Conservation (phyloP, 345 rosid species). For the Chamaenerion angustifolium region DNA sequence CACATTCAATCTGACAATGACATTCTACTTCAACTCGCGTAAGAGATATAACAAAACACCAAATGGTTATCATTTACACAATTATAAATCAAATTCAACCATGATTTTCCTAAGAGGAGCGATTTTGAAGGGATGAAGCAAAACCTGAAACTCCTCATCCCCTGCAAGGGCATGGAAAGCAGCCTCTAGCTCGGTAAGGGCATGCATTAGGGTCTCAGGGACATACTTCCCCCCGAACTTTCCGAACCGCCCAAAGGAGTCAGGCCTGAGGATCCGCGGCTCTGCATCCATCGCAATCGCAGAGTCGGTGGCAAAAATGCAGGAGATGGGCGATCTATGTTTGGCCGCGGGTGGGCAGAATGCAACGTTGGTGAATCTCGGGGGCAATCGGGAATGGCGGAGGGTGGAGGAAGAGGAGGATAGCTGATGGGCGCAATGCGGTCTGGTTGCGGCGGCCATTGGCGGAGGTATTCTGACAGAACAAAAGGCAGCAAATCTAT, state of each 20-base stretch:
- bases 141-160: constrained; percentile 68
- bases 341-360: constrained; percentile 9
- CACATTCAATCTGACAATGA: too few relatives aligned
- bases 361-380: constrained; percentile 15
- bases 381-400: constrained; percentile 8
- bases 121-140: background rate
- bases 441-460: too few relatives aligned
- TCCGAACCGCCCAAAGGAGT: constrained; percentile 79
- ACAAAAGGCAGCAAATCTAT: too few relatives aligned
- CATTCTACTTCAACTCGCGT: too few relatives aligned
- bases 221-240: constrained; percentile 86
- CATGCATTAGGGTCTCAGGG: constrained; percentile 85
- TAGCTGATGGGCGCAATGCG: too few relatives aligned
- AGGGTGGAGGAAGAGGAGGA: constrained; percentile 12
- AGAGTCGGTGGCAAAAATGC: constrained; percentile 38
- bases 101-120: background rate
- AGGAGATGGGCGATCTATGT: constrained; percentile 21
- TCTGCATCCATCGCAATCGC: constrained; percentile 23
- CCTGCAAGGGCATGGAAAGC: constrained; percentile 49
- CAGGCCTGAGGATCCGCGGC: constrained; percentile 57
- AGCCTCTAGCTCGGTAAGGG: constrained; percentile 68
- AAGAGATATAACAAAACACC: background rate
- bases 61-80: background rate
- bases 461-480: too few relatives aligned
- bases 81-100: background rate